phyloP scores from a whole-genome alignment of 179 eudicot species.

The Silene coronaria region DNA sequence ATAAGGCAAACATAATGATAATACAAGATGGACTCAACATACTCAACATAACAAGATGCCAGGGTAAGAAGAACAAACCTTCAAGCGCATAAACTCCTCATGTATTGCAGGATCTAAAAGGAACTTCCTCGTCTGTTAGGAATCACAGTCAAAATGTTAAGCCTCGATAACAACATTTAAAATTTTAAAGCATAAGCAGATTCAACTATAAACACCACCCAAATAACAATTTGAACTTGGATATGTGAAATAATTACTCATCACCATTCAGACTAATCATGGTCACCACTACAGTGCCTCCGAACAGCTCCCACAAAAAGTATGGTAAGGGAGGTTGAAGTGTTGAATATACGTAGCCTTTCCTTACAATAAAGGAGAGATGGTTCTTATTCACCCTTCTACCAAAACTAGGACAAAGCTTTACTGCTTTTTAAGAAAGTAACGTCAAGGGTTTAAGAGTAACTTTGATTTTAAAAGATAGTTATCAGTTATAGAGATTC shows the following conservation, averaged over 20 bases:
- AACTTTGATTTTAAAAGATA: no score
- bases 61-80: slow-evolving; percentile 40
- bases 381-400: no score
- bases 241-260: neutral
- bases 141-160: slow-evolving; percentile 12
- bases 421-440: no score
- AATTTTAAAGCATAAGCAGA: neutral
- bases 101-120: slow-evolving; percentile 97
- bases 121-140: slow-evolving; percentile 69
- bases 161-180: neutral
- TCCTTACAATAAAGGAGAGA: no score
- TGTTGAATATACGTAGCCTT: no score
- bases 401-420: no score
- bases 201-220: neutral
- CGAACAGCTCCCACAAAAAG: neutral
- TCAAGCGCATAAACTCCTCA: slow-evolving; percentile 88
- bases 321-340: no score
- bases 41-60: neutral
- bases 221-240: neutral
- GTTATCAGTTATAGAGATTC: no score
- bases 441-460: no score
- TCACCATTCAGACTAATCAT: neutral
- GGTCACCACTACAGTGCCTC: neutral
- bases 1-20: neutral
- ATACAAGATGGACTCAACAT: neutral